phyloP scores from a whole-genome alignment of 2,329 filamentous ascomycete species.

The Colletotrichum costaricense region DNA sequence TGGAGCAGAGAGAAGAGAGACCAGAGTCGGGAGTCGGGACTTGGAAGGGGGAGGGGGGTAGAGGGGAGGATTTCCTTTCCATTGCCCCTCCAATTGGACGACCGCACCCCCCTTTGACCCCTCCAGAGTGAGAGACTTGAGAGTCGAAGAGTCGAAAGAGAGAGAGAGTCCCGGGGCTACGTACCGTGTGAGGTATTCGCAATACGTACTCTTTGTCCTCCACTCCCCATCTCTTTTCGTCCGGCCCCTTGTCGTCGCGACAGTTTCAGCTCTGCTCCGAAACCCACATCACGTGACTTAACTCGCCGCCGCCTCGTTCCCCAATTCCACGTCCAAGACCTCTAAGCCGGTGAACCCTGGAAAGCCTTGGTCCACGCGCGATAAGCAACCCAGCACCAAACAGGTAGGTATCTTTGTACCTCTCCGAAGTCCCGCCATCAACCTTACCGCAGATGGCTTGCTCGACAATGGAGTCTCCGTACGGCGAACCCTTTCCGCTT shows the following conservation, averaged over 20 bases:
- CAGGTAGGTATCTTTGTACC: not conserved
- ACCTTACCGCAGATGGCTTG: not conserved
- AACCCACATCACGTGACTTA: conserved; percentile 30
- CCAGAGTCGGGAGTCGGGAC: not conserved
- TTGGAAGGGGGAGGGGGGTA: not conserved
- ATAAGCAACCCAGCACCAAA: conserved; percentile 5
- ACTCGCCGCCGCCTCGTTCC: not conserved
- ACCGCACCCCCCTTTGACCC: no score
- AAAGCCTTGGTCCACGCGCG: not conserved
- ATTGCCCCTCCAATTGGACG: not conserved
- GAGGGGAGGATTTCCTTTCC: not conserved
- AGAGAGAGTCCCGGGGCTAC: no score
- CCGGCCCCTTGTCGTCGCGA: conserved; percentile 30
- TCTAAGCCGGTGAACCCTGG: not conserved
- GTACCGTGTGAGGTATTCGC: not conserved
- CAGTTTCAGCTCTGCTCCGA: conserved; percentile 35
- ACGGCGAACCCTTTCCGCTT: not conserved
- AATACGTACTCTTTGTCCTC: not conserved
- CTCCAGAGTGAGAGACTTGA: no score
- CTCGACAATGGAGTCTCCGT: not conserved
- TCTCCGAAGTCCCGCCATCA: not conserved
- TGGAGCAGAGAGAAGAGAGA: no score
- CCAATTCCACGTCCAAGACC: no score
- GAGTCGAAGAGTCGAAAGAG: no score
- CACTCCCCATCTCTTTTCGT: conserved; percentile 15